A percentile compares a stretch with the other conserved stretches of the same genome.
Conservation (phyloP, 2,329 filamentous ascomycete genomes). For the Thelonectria blattea region DNA sequence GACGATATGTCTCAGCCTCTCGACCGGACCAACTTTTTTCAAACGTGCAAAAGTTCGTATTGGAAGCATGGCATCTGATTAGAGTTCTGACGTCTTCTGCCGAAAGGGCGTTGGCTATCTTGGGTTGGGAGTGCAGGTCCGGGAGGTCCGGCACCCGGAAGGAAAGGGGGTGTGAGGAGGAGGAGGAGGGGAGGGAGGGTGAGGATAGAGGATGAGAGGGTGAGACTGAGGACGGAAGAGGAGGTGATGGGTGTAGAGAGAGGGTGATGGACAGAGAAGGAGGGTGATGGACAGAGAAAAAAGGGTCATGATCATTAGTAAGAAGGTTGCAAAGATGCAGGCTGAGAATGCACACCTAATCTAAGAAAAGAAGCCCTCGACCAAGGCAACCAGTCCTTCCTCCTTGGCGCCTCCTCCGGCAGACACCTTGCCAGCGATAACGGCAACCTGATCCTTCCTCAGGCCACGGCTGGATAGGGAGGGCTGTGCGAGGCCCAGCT, state of each 20-base stretch:
- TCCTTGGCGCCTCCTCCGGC: neutral
- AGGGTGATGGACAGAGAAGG: no score
- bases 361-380: slow-evolving; percentile 17
- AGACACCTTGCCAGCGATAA: slow-evolving; percentile 18
- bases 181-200: no score
- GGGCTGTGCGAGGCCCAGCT: slow-evolving; percentile 22
- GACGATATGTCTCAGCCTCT: slow-evolving; percentile 12
- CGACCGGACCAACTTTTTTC: neutral
- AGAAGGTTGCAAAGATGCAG: no score
- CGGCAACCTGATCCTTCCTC: slow-evolving; percentile 16
- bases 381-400: slow-evolving; percentile 20
- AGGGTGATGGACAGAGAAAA: no score
- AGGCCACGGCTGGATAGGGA: slow-evolving; percentile 15
- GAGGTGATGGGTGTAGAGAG: no score
- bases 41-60: slow-evolving; percentile 10
- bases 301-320: no score
- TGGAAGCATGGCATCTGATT: slow-evolving; percentile 3
- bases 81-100: slow-evolving; percentile 4
- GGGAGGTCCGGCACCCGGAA: slow-evolving; percentile 5
- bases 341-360: neutral
- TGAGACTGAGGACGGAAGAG: no score
- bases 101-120: neutral
- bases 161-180: neutral
- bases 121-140: no score
- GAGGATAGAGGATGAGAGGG: no score